Percentiles rank a stretch among this genome's conserved stretches.
These are phyloP conservation scores for Microsporum canis DNA, from an alignment of 2,329 filamentous ascomycete genomes.

Conservation along the genomic window DNA sequence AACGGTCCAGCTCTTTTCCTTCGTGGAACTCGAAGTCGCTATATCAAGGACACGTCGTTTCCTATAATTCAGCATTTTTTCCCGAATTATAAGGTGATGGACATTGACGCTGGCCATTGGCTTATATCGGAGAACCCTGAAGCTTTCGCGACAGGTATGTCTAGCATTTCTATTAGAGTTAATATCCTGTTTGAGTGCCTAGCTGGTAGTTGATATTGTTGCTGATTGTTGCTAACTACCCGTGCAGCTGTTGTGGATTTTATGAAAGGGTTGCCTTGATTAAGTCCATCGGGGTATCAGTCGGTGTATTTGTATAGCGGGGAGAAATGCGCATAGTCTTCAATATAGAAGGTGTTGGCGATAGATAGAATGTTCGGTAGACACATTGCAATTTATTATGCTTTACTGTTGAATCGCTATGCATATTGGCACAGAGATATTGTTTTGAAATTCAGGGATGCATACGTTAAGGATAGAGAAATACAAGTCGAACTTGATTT, in stretches of 20 bases:
- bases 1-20: constrained; percentile 67
- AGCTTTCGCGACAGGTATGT: constrained; percentile 60
- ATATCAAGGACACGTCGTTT: constrained; percentile 22
- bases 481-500: constrained; percentile 9
- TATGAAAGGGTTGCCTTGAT: background rate
- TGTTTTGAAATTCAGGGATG: background rate
- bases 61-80: constrained; percentile 49
- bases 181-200: background rate
- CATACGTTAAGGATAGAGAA: background rate
- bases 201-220: background rate
- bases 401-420: background rate
- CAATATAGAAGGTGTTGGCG: background rate
- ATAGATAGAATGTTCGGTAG: background rate
- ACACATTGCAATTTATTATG: background rate
- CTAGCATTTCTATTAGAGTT: background rate
- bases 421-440: background rate
- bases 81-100: constrained; percentile 59
- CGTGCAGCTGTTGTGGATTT: constrained; percentile 9
- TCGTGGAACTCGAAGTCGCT: constrained; percentile 21
- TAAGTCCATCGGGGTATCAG: background rate
- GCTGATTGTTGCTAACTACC: constrained; percentile 1
- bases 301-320: background rate
- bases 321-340: background rate
- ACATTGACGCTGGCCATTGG: constrained; percentile 77
- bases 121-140: constrained; percentile 79